A percentile compares a stretch with the other conserved stretches of the same genome.
These are phyloP conservation scores for Poa annua DNA, from an alignment of 176 grass and related monocot genomes.

Conservation along the genomic window DNA sequence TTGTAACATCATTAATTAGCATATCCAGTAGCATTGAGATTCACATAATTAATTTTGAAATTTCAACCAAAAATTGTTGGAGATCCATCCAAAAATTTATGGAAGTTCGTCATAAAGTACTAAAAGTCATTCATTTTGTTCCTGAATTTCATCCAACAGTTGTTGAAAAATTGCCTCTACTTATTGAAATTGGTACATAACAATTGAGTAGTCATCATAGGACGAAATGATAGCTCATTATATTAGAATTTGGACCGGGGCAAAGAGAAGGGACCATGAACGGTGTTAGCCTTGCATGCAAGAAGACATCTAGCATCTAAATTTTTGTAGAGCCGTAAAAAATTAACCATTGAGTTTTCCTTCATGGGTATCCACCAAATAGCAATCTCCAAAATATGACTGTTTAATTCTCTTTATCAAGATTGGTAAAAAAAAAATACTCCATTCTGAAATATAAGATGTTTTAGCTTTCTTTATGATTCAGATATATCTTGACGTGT, in stretches of 20 bases:
- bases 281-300: neutral
- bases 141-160: neutral
- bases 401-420: neutral
- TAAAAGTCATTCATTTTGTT: neutral
- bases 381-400: neutral
- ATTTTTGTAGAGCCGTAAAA: too few relatives aligned
- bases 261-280: neutral
- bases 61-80: too few relatives aligned
- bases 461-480: too few relatives aligned
- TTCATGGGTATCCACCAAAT: neutral
- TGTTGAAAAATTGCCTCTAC: neutral
- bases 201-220: neutral
- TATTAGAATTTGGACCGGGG: neutral
- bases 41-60: too few relatives aligned
- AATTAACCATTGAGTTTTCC: neutral
- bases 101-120: neutral
- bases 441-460: too few relatives aligned
- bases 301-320: neutral
- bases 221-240: neutral
- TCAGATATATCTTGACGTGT: too few relatives aligned
- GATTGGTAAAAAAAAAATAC: neutral
- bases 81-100: neutral
- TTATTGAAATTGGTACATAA: neutral
- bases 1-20: too few relatives aligned
- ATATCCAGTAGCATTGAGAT: too few relatives aligned